These are phyloP conservation scores for Sabuloglossum arenarium DNA, from an alignment of 495 filamentous ascomycete species.

Conservation along the genomic window DNA sequence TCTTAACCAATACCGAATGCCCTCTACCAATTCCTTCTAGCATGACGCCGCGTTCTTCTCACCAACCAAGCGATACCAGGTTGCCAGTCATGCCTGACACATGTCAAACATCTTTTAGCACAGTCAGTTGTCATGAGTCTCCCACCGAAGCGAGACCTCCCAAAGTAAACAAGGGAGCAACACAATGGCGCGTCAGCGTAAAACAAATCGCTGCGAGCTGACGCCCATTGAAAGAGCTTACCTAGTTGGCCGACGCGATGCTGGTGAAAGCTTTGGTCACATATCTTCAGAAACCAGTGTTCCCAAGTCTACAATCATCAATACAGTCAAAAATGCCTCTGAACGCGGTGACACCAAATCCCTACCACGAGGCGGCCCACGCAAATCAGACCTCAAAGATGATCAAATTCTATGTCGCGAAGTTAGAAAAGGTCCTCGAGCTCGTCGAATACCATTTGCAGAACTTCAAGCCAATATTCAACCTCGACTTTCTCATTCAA, in stretches of 20 bases:
- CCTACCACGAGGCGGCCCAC: neutral
- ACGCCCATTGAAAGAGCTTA: neutral
- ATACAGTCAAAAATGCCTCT: neutral
- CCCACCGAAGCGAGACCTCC: neutral
- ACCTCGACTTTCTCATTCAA: neutral
- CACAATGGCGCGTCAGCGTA: neutral
- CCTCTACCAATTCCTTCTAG: no score
- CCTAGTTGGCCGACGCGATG: neutral
- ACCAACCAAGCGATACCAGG: no score
- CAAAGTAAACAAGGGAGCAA: neutral
- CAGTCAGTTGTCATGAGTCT: neutral
- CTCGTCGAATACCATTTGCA: neutral
- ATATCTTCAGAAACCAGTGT: neutral
- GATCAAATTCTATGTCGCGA: neutral
- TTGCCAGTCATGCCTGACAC: no score
- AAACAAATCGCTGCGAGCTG: neutral
- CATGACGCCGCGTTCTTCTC: no score
- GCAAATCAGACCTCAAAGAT: neutral
- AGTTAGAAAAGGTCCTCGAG: neutral
- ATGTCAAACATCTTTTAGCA: neutral
- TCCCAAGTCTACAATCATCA: neutral
- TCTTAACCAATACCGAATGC: no score
- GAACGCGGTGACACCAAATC: neutral
- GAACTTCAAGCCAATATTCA: neutral
- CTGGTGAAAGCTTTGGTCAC: neutral